Percentiles rank a stretch among this genome's conserved stretches.
Conservation (phyloP, 1,284 basidiomycete species). For the Cerrena zonata region DNA sequence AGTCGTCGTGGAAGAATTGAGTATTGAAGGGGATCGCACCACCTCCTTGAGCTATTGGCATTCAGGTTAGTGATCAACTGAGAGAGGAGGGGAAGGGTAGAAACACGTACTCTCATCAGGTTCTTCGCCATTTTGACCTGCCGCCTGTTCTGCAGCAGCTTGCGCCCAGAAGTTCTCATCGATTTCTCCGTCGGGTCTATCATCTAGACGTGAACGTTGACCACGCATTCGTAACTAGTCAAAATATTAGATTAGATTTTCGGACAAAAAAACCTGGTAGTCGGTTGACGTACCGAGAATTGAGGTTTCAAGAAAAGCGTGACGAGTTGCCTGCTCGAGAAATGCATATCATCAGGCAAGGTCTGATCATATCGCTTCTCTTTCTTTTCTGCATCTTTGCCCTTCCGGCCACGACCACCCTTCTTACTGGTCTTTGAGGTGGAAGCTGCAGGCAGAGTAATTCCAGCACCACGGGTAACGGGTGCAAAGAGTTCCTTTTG, state of each 20-base stretch:
- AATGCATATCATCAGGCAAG: constrained; percentile 96
- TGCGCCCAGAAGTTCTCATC: constrained; percentile 95
- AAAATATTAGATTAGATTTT: neutral
- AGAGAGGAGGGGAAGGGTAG: neutral
- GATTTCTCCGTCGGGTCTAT: constrained; percentile 72
- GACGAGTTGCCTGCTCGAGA: constrained; percentile 83
- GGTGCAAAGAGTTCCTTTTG: constrained; percentile 80
- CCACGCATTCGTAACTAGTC: constrained; percentile 85
- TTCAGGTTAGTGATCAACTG: neutral
- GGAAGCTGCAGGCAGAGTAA: constrained; percentile 60
- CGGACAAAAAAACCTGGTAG: constrained; percentile 1
- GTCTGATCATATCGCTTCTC: constrained; percentile 74
- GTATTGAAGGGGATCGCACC: constrained; percentile 80
- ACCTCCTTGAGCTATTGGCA: constrained; percentile 36
- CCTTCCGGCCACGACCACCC: constrained; percentile 20
- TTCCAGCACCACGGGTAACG: constrained; percentile 57
- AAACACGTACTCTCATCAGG: constrained; percentile 52
- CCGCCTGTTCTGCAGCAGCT: constrained; percentile 77
- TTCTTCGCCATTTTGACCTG: constrained; percentile 47
- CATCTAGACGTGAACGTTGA: constrained; percentile 50
- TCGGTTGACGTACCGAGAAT: constrained; percentile 62
- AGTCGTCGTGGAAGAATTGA: constrained; percentile 95
- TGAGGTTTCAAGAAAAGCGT: constrained; percentile 94
- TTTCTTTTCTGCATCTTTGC: constrained; percentile 43
- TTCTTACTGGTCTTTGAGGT: constrained; percentile 37